Base-by-base conservation (phyloP, 768 basidiomycete species). In the Auriscalpium orientale region DNA sequence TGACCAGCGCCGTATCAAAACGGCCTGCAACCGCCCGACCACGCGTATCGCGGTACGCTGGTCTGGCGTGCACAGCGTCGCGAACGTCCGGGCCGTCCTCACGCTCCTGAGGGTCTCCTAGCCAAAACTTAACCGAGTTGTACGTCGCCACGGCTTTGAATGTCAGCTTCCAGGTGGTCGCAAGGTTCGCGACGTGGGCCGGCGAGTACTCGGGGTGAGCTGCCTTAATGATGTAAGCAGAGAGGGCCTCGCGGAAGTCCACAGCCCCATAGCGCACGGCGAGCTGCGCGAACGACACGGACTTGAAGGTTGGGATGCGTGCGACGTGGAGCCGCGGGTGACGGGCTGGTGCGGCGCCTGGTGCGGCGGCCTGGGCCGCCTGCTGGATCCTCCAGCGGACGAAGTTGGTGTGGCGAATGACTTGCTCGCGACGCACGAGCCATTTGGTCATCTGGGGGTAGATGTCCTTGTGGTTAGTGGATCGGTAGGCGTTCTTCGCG, bases 1-100 rank as follows among this genome's bases (percentile, higher is more conserved):
- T 48, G 16, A 55, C 21, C 3, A 55, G 46, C 11, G 40, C 53
- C 28, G 55, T 56, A 20, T 56, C 55, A 51, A 56, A 56, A n/a
- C 55, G 48, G 13, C 20, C 55, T 16, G 55, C 34, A 28, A 50
- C 12, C 3, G 35, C n/a, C 11, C 36, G 55, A 9, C 21, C 18
- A 4, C 21, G 45, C 33, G 12, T 46, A 13, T 55, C 46, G 21
- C 16, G 12, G 13, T 40, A 13, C 15, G 33, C 5, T 6, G 34
- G 48, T 10, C 33, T 34, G 20, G 45, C 49, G 43, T 40, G 16
- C 16, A 56, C 33, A 18, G 15, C 47, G 11, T 56, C 55, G 3
- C 8, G 13, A 18, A 16, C 33, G 12, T 43, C 34, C 8, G 22
- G 36, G n/a, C 3, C 55, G 15, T 15, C 16, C 8, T 16, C 53